Evolutionary conservation across 2,329 filamentous ascomycete genomes (phyloP).

Genomic region (Sporothrix luriei): DNA sequence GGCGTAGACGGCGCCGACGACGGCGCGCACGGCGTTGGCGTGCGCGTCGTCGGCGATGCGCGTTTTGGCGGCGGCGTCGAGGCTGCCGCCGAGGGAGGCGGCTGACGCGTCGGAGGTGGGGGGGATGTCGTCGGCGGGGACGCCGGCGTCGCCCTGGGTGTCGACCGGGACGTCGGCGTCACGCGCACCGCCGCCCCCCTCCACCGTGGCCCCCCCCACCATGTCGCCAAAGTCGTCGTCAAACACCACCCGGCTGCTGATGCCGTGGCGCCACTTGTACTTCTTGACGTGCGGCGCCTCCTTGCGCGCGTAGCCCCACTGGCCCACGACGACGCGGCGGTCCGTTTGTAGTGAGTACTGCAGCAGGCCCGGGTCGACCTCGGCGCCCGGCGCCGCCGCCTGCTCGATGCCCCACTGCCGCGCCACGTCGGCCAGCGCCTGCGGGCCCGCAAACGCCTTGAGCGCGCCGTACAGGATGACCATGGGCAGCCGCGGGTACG

Average conservation of each 20-base stretch:
- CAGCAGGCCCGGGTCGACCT: constrained; percentile 88
- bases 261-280: constrained; percentile 65
- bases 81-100: constrained; percentile 29
- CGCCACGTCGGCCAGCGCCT: constrained; percentile 72
- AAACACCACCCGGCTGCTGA: constrained; percentile 76
- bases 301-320: constrained; percentile 56
- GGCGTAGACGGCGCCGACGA: constrained; percentile 82
- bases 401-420: constrained; percentile 89
- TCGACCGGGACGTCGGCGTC: too few species aligned
- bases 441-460: constrained; percentile 77
- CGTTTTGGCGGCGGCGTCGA: constrained; percentile 38
- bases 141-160: too few species aligned
- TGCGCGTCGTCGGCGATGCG: constrained; percentile 43
- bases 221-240: constrained; percentile 83
- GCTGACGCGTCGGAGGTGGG: constrained; percentile 27
- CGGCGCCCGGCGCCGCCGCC: constrained; percentile 81
- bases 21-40: constrained; percentile 76
- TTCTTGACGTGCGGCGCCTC: constrained; percentile 52
- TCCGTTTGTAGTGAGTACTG: constrained; percentile 67
- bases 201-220: too few species aligned
- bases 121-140: constrained; percentile 30
- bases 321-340: constrained; percentile 51
- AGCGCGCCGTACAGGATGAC: constrained; percentile 83
- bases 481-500: constrained; percentile 88
- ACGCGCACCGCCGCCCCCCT: too few species aligned